These are phyloP conservation scores for Cardamine chenopodiifolia DNA, from an alignment of 345 rosid genomes.

Conservation along the genomic window DNA sequence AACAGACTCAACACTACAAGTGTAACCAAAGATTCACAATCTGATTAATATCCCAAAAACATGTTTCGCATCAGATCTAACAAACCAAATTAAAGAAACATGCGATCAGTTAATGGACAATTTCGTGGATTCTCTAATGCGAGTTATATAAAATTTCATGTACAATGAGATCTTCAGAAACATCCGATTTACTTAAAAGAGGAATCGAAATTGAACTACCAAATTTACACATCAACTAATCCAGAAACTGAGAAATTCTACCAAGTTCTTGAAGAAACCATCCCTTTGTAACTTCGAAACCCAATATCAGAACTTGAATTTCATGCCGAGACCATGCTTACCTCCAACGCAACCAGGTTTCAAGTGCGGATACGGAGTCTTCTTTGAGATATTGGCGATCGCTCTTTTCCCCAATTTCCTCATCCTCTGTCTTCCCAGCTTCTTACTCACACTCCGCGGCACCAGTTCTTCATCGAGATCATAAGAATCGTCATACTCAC, in stretches of 20 bases:
- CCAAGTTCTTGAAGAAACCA: constrained; percentile 17
- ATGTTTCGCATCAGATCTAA: not conserved
- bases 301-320: constrained; percentile 37
- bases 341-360: constrained; percentile 48
- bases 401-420: constrained; percentile 54
- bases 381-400: constrained; percentile 49
- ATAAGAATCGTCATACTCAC: constrained; percentile 42
- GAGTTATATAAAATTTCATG: not conserved
- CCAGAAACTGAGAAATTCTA: constrained; percentile 29
- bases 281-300: not conserved
- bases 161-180: constrained; percentile 20
- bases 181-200: constrained; percentile 2
- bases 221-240: constrained; percentile 31
- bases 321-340: constrained; percentile 49
- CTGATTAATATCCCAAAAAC: not conserved
- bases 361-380: constrained; percentile 42
- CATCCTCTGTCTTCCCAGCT: constrained; percentile 52
- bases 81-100: not conserved
- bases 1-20: not conserved
- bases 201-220: constrained; percentile 24
- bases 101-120: not conserved
- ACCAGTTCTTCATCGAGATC: constrained; percentile 56
- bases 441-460: constrained; percentile 44
- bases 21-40: not conserved
- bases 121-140: not conserved